Percentiles rank a stretch among this genome's conserved stretches.
Conservation (phyloP, 2,329 filamentous ascomycete genomes). For the Acarospora socialis region DNA sequence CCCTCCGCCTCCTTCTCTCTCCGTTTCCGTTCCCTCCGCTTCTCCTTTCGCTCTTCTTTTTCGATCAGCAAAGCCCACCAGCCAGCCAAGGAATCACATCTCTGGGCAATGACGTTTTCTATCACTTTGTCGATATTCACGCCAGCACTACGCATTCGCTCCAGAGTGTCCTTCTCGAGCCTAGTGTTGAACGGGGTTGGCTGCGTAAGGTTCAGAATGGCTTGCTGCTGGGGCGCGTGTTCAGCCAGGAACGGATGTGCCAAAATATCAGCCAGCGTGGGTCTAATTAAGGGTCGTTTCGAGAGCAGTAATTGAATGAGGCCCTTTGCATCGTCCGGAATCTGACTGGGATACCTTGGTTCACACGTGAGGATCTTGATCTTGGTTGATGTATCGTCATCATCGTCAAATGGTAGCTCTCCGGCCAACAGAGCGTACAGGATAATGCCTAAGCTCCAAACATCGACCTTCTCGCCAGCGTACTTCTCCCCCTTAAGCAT, state of each 20-base stretch:
- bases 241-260: conserved; percentile 78
- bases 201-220: conserved; percentile 69
- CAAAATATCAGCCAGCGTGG: conserved; percentile 70
- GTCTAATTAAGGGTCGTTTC: conserved; percentile 74
- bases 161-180: conserved; percentile 78
- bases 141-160: conserved; percentile 84
- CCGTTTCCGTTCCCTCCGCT: conserved; percentile 63
- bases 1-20: conserved; percentile 72
- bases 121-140: conserved; percentile 91
- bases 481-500: conserved; percentile 99
- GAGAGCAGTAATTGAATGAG: conserved; percentile 72
- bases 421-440: conserved; percentile 71
- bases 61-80: conserved; percentile 95
- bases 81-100: conserved; percentile 78
- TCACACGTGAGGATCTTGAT: conserved; percentile 73
- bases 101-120: conserved; percentile 79
- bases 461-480: conserved; percentile 92
- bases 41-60: conserved; percentile 83
- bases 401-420: conserved; percentile 85
- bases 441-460: conserved; percentile 94
- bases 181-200: conserved; percentile 71
- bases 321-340: conserved; percentile 63
- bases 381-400: conserved; percentile 80
- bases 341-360: conserved; percentile 66
- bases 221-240: conserved; percentile 74